These are phyloP conservation scores for Pelargonium australe DNA, from an alignment of 441 rosid genomes.

Conservation along the genomic window DNA sequence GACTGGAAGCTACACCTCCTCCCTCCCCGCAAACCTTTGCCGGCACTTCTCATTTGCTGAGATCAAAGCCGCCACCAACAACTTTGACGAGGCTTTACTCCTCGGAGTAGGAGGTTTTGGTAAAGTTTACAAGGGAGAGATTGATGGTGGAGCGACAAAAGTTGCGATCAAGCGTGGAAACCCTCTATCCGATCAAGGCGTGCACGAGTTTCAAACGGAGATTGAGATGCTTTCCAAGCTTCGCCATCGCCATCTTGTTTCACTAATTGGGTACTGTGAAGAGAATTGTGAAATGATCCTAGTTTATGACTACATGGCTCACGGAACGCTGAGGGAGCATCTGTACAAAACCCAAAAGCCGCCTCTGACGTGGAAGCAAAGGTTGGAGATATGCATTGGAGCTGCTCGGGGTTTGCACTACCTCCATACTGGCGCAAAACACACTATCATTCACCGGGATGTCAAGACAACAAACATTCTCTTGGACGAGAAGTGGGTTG, in stretches of 20 bases:
- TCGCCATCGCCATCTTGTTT: constrained; percentile 94
- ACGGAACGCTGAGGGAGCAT: constrained; percentile 96
- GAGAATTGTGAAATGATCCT: constrained; percentile 95
- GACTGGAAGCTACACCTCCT: constrained; percentile 86
- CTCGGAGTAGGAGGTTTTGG: constrained; percentile 99
- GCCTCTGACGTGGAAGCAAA: constrained; percentile 90
- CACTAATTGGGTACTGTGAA: constrained; percentile 90
- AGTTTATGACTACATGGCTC: constrained; percentile 92
- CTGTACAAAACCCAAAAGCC: constrained; percentile 87
- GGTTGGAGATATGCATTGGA: constrained; percentile 95
- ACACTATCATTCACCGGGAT: constrained; percentile 93
- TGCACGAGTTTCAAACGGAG: constrained; percentile 95
- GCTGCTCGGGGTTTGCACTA: constrained; percentile 83
- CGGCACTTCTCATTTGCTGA: constrained; percentile 97
- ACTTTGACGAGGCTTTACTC: constrained; percentile 74
- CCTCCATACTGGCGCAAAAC: constrained; percentile 95
- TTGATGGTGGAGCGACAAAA: constrained; percentile 73
- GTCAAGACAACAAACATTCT: constrained; percentile 97
- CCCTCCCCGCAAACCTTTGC: constrained; percentile 87
- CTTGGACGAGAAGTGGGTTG: constrained; percentile 97
- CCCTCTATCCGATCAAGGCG: constrained; percentile 97
- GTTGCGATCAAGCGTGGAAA: constrained; percentile 97
- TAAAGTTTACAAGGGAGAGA: constrained; percentile 87
- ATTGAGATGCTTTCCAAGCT: constrained; percentile 98
- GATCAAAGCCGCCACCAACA: constrained; percentile 85